These are phyloP conservation scores for Lactifluus rugatus DNA, from an alignment of 768 basidiomycete genomes.

Conservation along the genomic window DNA sequence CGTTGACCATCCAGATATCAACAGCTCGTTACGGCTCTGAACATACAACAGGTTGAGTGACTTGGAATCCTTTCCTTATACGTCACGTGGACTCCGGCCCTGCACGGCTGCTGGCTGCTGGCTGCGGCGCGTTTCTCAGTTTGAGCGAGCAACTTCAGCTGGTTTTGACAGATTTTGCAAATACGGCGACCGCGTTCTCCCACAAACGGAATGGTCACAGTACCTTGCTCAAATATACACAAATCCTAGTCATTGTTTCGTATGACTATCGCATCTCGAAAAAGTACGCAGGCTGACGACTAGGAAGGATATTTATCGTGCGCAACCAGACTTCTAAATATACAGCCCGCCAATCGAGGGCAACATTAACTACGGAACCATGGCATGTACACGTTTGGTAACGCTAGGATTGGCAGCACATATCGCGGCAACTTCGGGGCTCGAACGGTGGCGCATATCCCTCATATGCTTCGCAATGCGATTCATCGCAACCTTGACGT, in stretches of 20 bases:
- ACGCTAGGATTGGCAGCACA: constrained; percentile 63
- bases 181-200: not conserved
- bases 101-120: too few relatives aligned
- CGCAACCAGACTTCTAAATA: constrained; percentile 14
- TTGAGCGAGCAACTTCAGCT: too few relatives aligned
- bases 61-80: too few relatives aligned
- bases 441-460: constrained; percentile 63
- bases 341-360: not conserved
- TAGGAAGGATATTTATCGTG: constrained; percentile 50
- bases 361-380: constrained; percentile 48
- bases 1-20: too few relatives aligned
- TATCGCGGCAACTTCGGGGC: constrained; percentile 54
- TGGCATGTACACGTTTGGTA: constrained; percentile 68
- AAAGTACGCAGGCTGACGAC: constrained; percentile 52
- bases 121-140: too few relatives aligned
- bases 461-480: constrained; percentile 62
- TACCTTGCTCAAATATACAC: not conserved
- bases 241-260: constrained; percentile 35
- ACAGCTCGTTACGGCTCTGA: too few relatives aligned
- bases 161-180: too few relatives aligned
- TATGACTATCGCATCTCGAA: constrained; percentile 52
- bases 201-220: constrained; percentile 6
- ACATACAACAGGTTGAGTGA: too few relatives aligned
- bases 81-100: too few relatives aligned
- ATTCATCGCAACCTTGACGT: constrained; percentile 53